Conservation (phyloP, 1,284 basidiomycete genomes). For the Ceratobasidium sp. region DNA sequence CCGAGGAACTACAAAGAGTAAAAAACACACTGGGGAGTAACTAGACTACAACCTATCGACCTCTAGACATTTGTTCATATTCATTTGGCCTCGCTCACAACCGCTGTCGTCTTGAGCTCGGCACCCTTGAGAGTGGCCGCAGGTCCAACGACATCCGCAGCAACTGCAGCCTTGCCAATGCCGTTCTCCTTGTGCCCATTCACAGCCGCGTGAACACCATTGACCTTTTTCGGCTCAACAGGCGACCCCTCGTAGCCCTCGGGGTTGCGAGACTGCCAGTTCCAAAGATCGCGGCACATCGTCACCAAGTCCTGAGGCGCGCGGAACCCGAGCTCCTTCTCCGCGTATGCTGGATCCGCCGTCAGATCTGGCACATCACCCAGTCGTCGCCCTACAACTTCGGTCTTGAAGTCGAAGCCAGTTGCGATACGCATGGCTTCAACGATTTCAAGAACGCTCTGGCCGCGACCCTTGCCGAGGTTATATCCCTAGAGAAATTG, state of each 20-base stretch:
- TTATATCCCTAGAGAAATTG: slow-evolving; percentile 80
- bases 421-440: slow-evolving; percentile 95
- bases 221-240: slow-evolving; percentile 19
- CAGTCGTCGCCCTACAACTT: slow-evolving; percentile 89
- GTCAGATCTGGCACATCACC: slow-evolving; percentile 98
- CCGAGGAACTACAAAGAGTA: slow-evolving; percentile 14
- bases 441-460: slow-evolving; percentile 94
- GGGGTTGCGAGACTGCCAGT: slow-evolving; percentile 89
- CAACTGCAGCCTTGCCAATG: slow-evolving; percentile 10
- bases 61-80: slow-evolving; percentile 3
- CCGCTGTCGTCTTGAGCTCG: slow-evolving; percentile 21
- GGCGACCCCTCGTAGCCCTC: slow-evolving; percentile 65
- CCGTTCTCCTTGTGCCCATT: slow-evolving; percentile 12
- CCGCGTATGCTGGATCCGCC: slow-evolving; percentile 90
- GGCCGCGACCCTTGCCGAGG: slow-evolving; percentile 91
- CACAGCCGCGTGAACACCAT: slow-evolving; percentile 29
- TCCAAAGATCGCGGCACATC: slow-evolving; percentile 95
- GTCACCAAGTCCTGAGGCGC: slow-evolving; percentile 83
- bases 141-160: slow-evolving; percentile 15
- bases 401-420: slow-evolving; percentile 88
- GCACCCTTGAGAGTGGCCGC: slow-evolving; percentile 33
- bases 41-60: slow-evolving; percentile 28
- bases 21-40: slow-evolving; percentile 2
- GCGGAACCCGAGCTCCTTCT: slow-evolving; percentile 94
- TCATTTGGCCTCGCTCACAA: slow-evolving; percentile 31